Evolutionary conservation across 441 rosid species (phyloP).

Genomic region (Adansonia rubrostipa): DNA sequence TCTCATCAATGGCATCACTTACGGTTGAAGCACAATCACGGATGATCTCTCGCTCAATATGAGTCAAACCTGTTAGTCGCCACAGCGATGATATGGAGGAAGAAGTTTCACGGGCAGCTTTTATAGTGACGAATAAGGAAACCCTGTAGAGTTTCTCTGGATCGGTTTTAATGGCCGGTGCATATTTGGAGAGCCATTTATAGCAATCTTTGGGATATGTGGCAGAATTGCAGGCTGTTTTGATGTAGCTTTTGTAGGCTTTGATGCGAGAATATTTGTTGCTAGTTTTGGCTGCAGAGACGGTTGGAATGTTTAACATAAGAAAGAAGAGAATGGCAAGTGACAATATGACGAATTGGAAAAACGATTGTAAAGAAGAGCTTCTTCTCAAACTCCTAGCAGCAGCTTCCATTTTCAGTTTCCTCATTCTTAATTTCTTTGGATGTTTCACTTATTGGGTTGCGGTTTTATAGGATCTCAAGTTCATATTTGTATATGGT

Average conservation of each 20-base stretch:
- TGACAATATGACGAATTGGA: slow-evolving; percentile 12
- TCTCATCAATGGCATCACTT: slow-evolving; percentile 49
- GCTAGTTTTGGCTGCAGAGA: slow-evolving; percentile 34
- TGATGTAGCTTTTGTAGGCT: slow-evolving; percentile 51
- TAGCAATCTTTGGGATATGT: slow-evolving; percentile 47
- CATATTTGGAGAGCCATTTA: slow-evolving; percentile 50
- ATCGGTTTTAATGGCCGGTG: slow-evolving; percentile 49
- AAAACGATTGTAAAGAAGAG: not conserved
- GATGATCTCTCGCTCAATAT: slow-evolving; percentile 44
- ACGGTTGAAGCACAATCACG: slow-evolving; percentile 60
- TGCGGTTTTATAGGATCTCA: not conserved
- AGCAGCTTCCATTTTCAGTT: slow-evolving; percentile 30
- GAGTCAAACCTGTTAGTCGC: slow-evolving; percentile 38
- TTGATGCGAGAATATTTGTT: slow-evolving; percentile 21
- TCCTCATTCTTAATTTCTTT: not conserved
- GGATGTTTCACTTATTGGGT: not conserved
- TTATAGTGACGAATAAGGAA: slow-evolving; percentile 46
- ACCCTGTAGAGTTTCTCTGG: slow-evolving; percentile 55
- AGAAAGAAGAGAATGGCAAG: slow-evolving; percentile 40
- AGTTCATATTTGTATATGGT: slow-evolving; percentile 29
- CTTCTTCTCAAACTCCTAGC: slow-evolving; percentile 6
- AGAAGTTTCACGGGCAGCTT: slow-evolving; percentile 43
- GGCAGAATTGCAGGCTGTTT: slow-evolving; percentile 47
- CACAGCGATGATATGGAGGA: slow-evolving; percentile 35
- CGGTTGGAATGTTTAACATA: slow-evolving; percentile 24